phyloP scores from a whole-genome alignment of 495 filamentous ascomycete genomes.

The Cladorrhinum samala region DNA sequence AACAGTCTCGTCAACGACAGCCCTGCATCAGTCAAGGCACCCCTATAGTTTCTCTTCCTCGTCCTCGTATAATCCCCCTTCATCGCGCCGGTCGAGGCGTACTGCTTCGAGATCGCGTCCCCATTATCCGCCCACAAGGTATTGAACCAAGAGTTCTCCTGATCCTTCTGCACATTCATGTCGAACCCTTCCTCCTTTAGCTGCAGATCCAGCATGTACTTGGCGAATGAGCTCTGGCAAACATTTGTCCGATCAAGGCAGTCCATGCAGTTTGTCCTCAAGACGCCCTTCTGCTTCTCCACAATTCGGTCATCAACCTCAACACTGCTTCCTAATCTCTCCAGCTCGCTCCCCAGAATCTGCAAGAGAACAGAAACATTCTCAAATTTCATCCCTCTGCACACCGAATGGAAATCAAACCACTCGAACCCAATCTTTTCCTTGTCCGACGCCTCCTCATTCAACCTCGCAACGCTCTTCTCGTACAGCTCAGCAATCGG shows the following conservation, averaged over 20 bases:
- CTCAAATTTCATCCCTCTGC: slow-evolving; percentile 94
- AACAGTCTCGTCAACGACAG: slow-evolving; percentile 72
- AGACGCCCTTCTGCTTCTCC: slow-evolving; percentile 60
- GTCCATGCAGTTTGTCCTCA: slow-evolving; percentile 96
- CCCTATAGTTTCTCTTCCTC: slow-evolving; percentile 81
- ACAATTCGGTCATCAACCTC: slow-evolving; percentile 43
- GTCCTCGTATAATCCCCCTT: slow-evolving; percentile 96
- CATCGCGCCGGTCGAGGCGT: slow-evolving; percentile 85
- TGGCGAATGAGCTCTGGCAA: slow-evolving; percentile 79
- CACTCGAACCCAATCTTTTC: slow-evolving; percentile 65
- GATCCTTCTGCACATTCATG: slow-evolving; percentile 61
- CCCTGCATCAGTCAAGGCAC: slow-evolving; percentile 87
- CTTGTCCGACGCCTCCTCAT: slow-evolving; percentile 50
- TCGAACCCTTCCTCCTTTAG: slow-evolving; percentile 67
- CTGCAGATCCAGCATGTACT: slow-evolving; percentile 68
- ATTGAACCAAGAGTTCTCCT: slow-evolving; percentile 85
- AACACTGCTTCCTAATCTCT: slow-evolving; percentile 58
- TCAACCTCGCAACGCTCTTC: slow-evolving; percentile 53
- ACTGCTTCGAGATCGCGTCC: slow-evolving; percentile 64
- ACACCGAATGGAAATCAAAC: slow-evolving; percentile 92
- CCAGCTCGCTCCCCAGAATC: slow-evolving; percentile 56
- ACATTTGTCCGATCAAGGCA: slow-evolving; percentile 93
- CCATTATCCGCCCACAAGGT: slow-evolving; percentile 93
- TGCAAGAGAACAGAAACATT: slow-evolving; percentile 77
- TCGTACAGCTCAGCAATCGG: slow-evolving; percentile 74